These are phyloP conservation scores for Coccinonectria pachysandricola DNA, from an alignment of 2,329 filamentous ascomycete species.

Conservation along the genomic window DNA sequence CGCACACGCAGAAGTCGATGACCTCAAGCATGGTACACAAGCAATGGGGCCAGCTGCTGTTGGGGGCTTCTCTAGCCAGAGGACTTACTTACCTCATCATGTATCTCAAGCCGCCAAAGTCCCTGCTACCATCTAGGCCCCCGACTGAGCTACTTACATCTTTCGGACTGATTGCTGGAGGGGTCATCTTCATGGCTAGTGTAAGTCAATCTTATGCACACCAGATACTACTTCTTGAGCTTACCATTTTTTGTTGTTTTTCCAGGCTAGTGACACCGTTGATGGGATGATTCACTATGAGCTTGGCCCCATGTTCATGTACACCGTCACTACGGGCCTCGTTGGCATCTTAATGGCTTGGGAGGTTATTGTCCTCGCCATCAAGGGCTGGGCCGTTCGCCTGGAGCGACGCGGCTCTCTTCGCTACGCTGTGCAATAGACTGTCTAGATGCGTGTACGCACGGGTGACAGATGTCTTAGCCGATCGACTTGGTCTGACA, in stretches of 20 bases:
- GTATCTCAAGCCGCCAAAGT: slow-evolving; percentile 72
- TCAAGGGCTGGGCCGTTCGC: slow-evolving; percentile 77
- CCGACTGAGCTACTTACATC: slow-evolving; percentile 81
- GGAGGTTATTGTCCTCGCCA: slow-evolving; percentile 63
- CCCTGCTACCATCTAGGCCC: slow-evolving; percentile 70
- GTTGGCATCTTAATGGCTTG: slow-evolving; percentile 80
- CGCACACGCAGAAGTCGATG: slow-evolving; percentile 76
- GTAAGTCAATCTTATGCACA: slow-evolving; percentile 49
- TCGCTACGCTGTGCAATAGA: slow-evolving; percentile 1
- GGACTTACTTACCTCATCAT: slow-evolving; percentile 69
- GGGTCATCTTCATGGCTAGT: slow-evolving; percentile 86
- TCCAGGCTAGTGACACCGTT: slow-evolving; percentile 68
- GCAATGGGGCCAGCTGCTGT: slow-evolving; percentile 82
- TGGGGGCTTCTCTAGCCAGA: slow-evolving; percentile 70
- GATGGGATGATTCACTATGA: slow-evolving; percentile 64
- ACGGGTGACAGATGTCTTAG: slow-evolving; percentile 1
- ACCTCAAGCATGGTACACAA: slow-evolving; percentile 85
- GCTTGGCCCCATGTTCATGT: slow-evolving; percentile 86
- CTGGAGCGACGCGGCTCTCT: slow-evolving; percentile 24
- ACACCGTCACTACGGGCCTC: slow-evolving; percentile 78
- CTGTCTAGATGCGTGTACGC: slow-evolving; percentile 1
- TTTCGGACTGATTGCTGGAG: slow-evolving; percentile 80
- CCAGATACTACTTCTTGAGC: no score
- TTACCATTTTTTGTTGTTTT: no score
- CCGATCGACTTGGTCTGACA: no score